Evolutionary conservation across 805 yeast species (phyloP), one percentile per base, ranked within the genome.

Genomic region (Debaryomyces prosopidis): DNA sequence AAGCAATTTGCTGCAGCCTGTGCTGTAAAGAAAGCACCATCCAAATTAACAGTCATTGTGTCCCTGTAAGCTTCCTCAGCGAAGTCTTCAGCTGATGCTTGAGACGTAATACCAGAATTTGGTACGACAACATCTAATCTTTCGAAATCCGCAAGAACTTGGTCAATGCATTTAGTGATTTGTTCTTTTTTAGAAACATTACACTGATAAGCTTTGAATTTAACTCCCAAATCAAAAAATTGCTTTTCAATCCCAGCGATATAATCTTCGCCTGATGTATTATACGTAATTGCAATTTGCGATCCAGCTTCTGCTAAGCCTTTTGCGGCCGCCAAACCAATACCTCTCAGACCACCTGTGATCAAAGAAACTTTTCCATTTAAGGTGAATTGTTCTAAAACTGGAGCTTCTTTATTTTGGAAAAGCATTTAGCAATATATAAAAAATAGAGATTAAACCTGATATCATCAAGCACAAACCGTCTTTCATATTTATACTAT

Each of bases 1-100:
- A 75, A 68, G 46, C 68, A 75, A 34, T 59, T 59, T 5, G 77
- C 78, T 10, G 78, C 79, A 12, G 77, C 78, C 49, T 73, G 77
- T 8, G 75, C 71, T 18, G 75, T 65, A 46, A 58, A 75, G 50
- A 65, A 75, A 6, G 73, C 71, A 18, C 80, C 80, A 44, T 71
- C 69, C 38, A 74, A 58, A 48, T 75, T 75, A 44, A 73, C 66
- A 36, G 56, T 53, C 47, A 73, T 63, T 4, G 73, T 71, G 31
- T 55, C 52, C 39, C 62, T 53, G 26, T 71, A 69, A 10, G 70
- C 58, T 12, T 71, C 64, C 32, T 68, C 71, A 3, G 68, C 52
- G 54, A 73, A 71, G 35, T 69, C 72, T 39, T 49, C 58, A 10
- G 53, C 54, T 5, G 53, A 36, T 32, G 59, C 56, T 42, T 73